A percentile compares a stretch with the other conserved stretches of the same genome.
phyloP scores from a whole-genome alignment of 306 rosid species.

The Vigna reflexopilosa region DNA sequence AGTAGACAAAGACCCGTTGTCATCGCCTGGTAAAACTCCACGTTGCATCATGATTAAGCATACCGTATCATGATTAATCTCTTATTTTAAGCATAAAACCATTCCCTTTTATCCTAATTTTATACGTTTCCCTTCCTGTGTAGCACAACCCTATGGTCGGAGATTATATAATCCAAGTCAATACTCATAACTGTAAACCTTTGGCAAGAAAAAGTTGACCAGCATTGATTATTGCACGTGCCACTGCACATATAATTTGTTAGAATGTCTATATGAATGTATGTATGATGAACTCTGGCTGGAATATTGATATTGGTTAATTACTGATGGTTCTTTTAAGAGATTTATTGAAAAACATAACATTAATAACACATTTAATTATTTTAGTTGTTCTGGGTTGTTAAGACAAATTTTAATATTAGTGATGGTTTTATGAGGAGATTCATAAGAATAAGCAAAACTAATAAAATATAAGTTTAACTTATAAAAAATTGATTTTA shows the following conservation, averaged over 20 bases:
- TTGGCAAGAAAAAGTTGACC: not conserved
- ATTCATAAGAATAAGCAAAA: too few relatives aligned
- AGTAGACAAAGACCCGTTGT: constrained; percentile 41
- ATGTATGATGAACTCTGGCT: not conserved
- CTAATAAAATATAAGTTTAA: too few relatives aligned
- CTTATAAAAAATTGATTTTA: too few relatives aligned
- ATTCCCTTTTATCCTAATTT: not conserved
- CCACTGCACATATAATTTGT: not conserved
- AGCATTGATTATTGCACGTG: constrained; percentile 22
- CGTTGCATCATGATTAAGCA: constrained; percentile 34
- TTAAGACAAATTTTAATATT: too few relatives aligned
- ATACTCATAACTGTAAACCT: not conserved
- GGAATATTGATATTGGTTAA: too few relatives aligned
- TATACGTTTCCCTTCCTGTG: constrained; percentile 34
- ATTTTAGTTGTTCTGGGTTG: too few relatives aligned
- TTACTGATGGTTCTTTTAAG: too few relatives aligned
- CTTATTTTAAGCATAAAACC: not conserved
- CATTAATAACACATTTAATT: too few relatives aligned
- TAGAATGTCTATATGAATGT: not conserved
- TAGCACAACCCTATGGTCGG: constrained; percentile 13
- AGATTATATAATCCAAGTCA: constrained; percentile 30
- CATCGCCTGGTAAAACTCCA: constrained; percentile 30
- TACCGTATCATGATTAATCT: constrained; percentile 23
- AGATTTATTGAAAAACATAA: too few relatives aligned
- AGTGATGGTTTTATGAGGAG: too few relatives aligned